Conservation (phyloP, 202 grass and related monocot species). For the Cymbopogon flexuosus region DNA sequence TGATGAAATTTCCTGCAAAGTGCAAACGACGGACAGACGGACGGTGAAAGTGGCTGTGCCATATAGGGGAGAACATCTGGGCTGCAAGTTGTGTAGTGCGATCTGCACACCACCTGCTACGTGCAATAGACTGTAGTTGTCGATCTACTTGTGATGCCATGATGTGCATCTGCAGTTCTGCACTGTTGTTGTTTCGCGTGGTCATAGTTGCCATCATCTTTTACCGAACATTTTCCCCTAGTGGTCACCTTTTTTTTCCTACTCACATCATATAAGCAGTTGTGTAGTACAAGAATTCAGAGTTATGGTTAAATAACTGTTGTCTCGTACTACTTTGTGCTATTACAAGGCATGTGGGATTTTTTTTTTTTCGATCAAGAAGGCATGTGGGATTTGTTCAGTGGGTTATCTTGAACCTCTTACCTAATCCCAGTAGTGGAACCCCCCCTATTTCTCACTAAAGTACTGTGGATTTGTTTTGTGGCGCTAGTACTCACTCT, state of each 20-base stretch:
- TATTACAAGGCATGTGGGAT: background rate
- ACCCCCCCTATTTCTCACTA: background rate
- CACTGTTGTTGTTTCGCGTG: constrained; percentile 1
- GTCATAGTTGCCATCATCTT: constrained; percentile 16
- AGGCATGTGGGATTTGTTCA: background rate
- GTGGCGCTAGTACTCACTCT: background rate
- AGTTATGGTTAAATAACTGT: background rate
- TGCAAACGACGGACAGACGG: background rate
- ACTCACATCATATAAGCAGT: background rate
- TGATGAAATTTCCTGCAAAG: background rate
- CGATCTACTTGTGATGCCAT: background rate
- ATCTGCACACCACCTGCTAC: constrained; percentile 29
- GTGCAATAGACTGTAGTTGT: background rate
- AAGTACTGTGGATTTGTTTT: background rate
- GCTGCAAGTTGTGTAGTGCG: constrained; percentile 37
- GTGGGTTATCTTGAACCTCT: background rate
- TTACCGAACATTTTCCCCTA: background rate
- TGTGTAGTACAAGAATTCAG: background rate
- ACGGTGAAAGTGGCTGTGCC: background rate
- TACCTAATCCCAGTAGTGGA: background rate
- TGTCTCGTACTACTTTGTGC: background rate
- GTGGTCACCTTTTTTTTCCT: background rate
- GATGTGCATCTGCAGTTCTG: background rate
- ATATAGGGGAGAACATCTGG: background rate
- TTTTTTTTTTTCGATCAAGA: no score